Evolutionary conservation across 2,329 filamentous ascomycete genomes (phyloP).

Genomic region (Arthrobotrys conoides): DNA sequence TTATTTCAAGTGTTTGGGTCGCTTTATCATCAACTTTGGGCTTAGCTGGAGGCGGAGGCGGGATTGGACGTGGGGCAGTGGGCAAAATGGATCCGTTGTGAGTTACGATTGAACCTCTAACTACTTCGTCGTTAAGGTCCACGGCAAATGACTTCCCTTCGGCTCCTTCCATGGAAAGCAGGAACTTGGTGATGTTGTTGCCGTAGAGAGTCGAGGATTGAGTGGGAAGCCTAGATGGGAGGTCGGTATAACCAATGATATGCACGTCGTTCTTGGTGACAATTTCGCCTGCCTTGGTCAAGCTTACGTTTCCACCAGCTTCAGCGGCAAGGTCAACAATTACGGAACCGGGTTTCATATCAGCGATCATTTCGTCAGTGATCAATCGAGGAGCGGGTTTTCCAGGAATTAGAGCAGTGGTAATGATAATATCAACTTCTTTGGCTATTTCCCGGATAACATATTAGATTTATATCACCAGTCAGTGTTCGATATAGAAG

Average conservation of each 20-base stretch:
- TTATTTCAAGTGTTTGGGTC: conserved; percentile 76
- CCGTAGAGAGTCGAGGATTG: conserved; percentile 92
- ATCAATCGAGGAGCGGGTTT: conserved; percentile 86
- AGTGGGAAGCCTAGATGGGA: conserved; percentile 87
- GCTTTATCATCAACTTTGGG: conserved; percentile 66
- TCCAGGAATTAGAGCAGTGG: conserved; percentile 90
- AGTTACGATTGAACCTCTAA: conserved; percentile 86
- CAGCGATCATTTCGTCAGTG: conserved; percentile 82
- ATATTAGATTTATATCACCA: conserved; percentile 2
- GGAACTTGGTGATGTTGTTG: conserved; percentile 91
- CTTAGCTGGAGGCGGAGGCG: conserved; percentile 71
- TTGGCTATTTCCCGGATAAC: conserved; percentile 63
- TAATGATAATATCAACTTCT: conserved; percentile 93
- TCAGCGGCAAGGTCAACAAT: conserved; percentile 90
- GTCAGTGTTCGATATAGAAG: not conserved
- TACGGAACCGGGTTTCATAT: conserved; percentile 91
- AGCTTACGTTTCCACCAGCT: conserved; percentile 88
- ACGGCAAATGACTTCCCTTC: conserved; percentile 84
- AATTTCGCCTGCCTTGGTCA: conserved; percentile 81
- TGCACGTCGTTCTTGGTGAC: conserved; percentile 82
- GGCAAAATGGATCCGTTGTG: conserved; percentile 82
- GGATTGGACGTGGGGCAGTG: conserved; percentile 63
- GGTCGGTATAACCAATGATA: conserved; percentile 89
- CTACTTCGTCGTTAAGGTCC: conserved; percentile 86
- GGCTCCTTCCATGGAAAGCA: conserved; percentile 81